These are phyloP conservation scores for Capsella rubella DNA, from an alignment of 441 rosid species.

Conservation along the genomic window DNA sequence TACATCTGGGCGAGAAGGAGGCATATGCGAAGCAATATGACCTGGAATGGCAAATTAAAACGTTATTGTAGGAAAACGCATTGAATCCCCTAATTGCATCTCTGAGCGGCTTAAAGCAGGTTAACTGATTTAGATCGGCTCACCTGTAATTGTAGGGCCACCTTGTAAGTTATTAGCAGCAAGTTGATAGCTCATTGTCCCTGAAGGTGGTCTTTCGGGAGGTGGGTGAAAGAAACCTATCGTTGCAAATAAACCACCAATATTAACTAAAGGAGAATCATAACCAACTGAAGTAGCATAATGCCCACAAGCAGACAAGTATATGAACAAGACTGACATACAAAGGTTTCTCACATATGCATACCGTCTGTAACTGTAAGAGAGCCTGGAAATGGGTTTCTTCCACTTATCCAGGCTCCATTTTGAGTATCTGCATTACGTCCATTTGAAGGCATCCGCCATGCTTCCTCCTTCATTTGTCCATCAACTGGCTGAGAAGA, in stretches of 20 bases:
- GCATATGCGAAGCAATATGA: conserved; percentile 72
- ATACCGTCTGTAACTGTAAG: conserved; percentile 84
- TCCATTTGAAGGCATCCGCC: conserved; percentile 79
- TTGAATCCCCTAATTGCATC: conserved; percentile 15
- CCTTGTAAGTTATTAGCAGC: conserved; percentile 62
- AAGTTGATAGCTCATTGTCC: conserved; percentile 73
- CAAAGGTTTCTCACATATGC: conserved; percentile 35
- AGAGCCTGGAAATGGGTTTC: conserved; percentile 72
- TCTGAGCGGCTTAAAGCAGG: conserved; percentile 16
- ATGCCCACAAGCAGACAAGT: conserved; percentile 23
- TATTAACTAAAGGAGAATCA: conserved; percentile 20
- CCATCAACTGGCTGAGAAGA: conserved; percentile 72
- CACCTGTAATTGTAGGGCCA: conserved; percentile 78
- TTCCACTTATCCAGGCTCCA: conserved; percentile 80
- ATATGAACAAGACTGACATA: conserved; percentile 4
- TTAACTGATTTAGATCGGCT: conserved; percentile 22
- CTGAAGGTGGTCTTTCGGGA: conserved; percentile 69
- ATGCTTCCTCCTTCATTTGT: conserved; percentile 71
- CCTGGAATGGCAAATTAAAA: conserved; percentile 54
- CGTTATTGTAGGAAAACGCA: conserved; percentile 35
- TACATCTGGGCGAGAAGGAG: conserved; percentile 83
- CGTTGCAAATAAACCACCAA: conserved; percentile 33
- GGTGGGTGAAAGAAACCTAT: conserved; percentile 82
- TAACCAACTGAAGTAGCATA: conserved; percentile 26
- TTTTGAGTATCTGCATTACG: conserved; percentile 63